Evolutionary conservation across 805 yeast species (phyloP).

Genomic region (Zygosaccharomyces bailii): DNA sequence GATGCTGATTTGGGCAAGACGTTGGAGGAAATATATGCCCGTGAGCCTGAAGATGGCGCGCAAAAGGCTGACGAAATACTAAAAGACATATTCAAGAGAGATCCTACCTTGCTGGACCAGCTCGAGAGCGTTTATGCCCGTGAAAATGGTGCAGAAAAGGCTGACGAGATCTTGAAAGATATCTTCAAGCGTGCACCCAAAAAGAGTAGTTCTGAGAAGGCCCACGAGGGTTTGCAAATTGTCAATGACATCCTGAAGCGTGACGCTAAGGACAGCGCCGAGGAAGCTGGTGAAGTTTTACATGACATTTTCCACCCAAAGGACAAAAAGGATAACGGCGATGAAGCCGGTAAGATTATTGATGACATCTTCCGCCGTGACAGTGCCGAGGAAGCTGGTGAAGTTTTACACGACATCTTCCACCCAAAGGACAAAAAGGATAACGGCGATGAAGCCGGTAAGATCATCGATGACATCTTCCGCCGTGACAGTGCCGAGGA

Average conservation of each 20-base stretch:
- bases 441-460: too few species aligned
- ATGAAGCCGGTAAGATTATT: too few species aligned
- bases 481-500: background rate
- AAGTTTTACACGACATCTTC: background rate
- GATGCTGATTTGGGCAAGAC: too few species aligned
- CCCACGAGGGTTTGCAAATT: too few species aligned
- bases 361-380: background rate
- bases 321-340: too few species aligned
- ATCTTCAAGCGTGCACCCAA: background rate
- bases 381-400: background rate
- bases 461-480: conserved; percentile 1
- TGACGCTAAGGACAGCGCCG: background rate
- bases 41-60: background rate
- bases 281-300: background rate
- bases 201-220: background rate
- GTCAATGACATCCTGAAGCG: background rate
- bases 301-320: background rate
- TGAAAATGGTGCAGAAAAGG: too few species aligned
- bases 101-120: too few species aligned
- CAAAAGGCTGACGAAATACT: background rate
- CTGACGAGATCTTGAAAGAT: background rate
- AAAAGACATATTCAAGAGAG: background rate
- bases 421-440: too few species aligned
- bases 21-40: too few species aligned
- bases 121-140: too few species aligned